Base-by-base conservation (phyloP, 1,139 yeast species). In the Magnusiomyces paraingens region DNA sequence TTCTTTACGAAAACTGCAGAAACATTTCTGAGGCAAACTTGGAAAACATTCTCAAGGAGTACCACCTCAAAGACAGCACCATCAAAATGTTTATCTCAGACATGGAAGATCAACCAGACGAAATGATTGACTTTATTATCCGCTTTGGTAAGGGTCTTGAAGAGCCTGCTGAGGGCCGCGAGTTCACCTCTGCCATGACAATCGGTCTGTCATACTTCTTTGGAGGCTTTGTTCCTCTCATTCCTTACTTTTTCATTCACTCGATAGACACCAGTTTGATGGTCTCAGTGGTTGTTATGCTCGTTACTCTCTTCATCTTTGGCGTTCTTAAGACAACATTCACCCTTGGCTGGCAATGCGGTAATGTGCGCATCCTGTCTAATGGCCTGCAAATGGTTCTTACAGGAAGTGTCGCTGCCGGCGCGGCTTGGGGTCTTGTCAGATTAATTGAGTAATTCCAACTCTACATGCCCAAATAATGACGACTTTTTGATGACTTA, bases 321-420 rank as follows among this genome's bases (percentile, higher is more conserved):
- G 99, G 99, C 41, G 87, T 80, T 66, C 72, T 84, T 56, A 93
- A 93, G 74, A 89, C 97, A 17, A 73, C 84, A 46, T 80, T 90
- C 53, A 86, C 97, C 10, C 81, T 91, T 73, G 95, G 95, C 54
- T 82, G 81, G 42, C 91, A 84, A 59, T 82, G 89, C 64, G 78
- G 88, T 15, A 70, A 70, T 10, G 65, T 67, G 57, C 82, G 81
- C 64, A 86, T 88, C 64, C 72, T 86, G 4, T 71, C 74, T 49
- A 96, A 90, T 68, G 98, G 98, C 52, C 55, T 86, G 45, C 95
- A 90, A 71, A 93, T 93, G 98, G 84, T 90, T 55, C 73, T 86
- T 20, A 91, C 89, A 52, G 99, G 99, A 46, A 95, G 97, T 17
- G 73, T 86, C 38, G 99, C 99, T 26, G 99, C 99, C 3, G 95